Base-by-base conservation (phyloP, 2,329 filamentous ascomycete genomes). In the Phoma sp. region DNA sequence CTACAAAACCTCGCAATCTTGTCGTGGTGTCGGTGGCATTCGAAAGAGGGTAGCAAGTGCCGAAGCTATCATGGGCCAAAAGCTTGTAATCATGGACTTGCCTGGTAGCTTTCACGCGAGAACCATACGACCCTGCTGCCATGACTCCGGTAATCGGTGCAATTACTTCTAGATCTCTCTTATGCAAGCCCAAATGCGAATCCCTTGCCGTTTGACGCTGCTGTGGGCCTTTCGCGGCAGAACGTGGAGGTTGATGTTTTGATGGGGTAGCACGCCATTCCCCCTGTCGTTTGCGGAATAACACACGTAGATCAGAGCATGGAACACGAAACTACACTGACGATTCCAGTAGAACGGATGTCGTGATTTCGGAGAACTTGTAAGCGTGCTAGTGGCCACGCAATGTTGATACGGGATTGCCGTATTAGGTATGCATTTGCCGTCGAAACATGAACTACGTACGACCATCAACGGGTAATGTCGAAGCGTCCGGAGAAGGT, bases 261-360 rank as follows among this genome's bases (percentile, higher is more conserved):
- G 59, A 47, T 59, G 59, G 57, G 62, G 47, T 42, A 69, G 65
- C 66, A 69, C 66, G 66, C 50, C 61, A 69, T 69, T 40, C 47
- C 42, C 50, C 39, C 54, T 57, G 61, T 58, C 29, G 33, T 53
- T 67, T 58, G 60, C 56, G 52, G 61, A 54, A 45, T 47, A 25
- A 21, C 29, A 47, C 36, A 33, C 14, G 30, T 18, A 46, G 46
- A 50, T 48, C 26, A 34, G 43, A 34, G 43, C 18, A 39, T 28
- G 32, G 9, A 49, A 42, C 43, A 10, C 39, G 20, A 43, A 23
- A 29, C 6, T 12, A 20, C 12, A 42, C 28, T 42, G 36, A 50
- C 34, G 37, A 42, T 43, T 30, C n/a, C 14, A 26, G 7, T 3
- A 21, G 33, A 40, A n/a, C 2, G 12, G 28, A 59, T 62, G 59